Conservation (phyloP, 768 basidiomycete genomes). For the Tylopilus rubrobrunneus region DNA sequence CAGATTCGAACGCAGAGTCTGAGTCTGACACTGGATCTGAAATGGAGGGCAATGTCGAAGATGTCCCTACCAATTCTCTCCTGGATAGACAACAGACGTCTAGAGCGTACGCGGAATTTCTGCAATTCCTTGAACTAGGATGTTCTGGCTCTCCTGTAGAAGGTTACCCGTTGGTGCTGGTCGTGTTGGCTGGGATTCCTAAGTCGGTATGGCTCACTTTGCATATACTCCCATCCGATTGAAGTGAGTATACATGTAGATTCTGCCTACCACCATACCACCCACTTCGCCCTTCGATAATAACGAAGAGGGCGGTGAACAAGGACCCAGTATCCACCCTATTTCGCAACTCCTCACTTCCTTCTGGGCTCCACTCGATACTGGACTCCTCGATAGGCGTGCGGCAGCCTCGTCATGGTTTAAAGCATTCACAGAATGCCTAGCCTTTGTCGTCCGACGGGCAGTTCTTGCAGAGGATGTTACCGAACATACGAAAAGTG, state of each 20-base stretch:
- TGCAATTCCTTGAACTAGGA: constrained; percentile 72
- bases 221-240: not conserved
- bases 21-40: constrained; percentile 13
- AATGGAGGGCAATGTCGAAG: constrained; percentile 34
- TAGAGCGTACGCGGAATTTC: constrained; percentile 64
- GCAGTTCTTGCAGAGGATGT: constrained; percentile 2
- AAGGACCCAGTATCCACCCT: constrained; percentile 14
- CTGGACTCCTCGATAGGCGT: constrained; percentile 23
- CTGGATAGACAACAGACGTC: constrained; percentile 20
- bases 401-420: constrained; percentile 52
- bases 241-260: constrained; percentile 1
- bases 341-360: constrained; percentile 60
- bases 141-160: constrained; percentile 76
- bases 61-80: not conserved
- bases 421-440: constrained; percentile 67
- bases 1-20: constrained; percentile 28
- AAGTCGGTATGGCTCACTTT: constrained; percentile 42
- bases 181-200: constrained; percentile 81
- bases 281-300: not conserved
- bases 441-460: constrained; percentile 50
- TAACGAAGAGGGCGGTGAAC: not conserved
- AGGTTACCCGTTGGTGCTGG: constrained; percentile 78
- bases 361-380: constrained; percentile 79
- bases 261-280: constrained; percentile 21
- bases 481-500: not conserved